A percentile compares a stretch with the other conserved stretches of the same genome.
Evolutionary conservation across 306 rosid genomes (phyloP).

Genomic region (Betula pendula): DNA sequence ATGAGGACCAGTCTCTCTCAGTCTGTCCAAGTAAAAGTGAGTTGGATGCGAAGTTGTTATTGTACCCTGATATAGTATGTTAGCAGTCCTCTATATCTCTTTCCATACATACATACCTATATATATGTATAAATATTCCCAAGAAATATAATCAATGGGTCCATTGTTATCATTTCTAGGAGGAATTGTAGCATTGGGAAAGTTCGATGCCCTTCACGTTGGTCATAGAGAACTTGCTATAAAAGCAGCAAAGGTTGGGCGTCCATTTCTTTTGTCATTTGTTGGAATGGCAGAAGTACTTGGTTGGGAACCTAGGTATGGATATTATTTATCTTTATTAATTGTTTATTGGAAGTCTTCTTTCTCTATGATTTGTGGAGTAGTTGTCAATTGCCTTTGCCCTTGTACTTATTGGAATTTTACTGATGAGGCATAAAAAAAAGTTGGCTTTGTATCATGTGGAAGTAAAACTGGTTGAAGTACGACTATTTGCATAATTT

Average conservation of each 20-base stretch:
- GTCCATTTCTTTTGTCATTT: slow-evolving; percentile 90
- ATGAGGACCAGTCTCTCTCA: not conserved
- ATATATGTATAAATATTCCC: not conserved
- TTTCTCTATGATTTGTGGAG: slow-evolving; percentile 4
- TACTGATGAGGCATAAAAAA: not conserved
- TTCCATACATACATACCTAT: not conserved
- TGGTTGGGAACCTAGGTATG: slow-evolving; percentile 92
- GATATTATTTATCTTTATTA: slow-evolving; percentile 13
- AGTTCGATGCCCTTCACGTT: slow-evolving; percentile 90
- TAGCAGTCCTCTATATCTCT: not conserved
- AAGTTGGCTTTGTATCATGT: not conserved
- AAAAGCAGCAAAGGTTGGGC: slow-evolving; percentile 92
- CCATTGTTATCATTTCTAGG: slow-evolving; percentile 50
- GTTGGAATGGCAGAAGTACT: slow-evolving; percentile 88
- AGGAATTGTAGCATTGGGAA: slow-evolving; percentile 92
- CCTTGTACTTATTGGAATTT: not conserved
- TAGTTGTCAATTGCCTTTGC: not conserved
- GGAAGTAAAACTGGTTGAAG: not conserved
- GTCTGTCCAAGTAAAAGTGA: not conserved
- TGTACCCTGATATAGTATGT: not conserved
- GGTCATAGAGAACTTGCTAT: slow-evolving; percentile 96
- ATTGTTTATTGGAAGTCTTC: slow-evolving; percentile 8
- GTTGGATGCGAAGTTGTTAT: not conserved
- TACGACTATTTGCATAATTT: not conserved
- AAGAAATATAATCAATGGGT: slow-evolving; percentile 4